Conservation (phyloP, 345 rosid species). For the Arabis hirsuta region DNA sequence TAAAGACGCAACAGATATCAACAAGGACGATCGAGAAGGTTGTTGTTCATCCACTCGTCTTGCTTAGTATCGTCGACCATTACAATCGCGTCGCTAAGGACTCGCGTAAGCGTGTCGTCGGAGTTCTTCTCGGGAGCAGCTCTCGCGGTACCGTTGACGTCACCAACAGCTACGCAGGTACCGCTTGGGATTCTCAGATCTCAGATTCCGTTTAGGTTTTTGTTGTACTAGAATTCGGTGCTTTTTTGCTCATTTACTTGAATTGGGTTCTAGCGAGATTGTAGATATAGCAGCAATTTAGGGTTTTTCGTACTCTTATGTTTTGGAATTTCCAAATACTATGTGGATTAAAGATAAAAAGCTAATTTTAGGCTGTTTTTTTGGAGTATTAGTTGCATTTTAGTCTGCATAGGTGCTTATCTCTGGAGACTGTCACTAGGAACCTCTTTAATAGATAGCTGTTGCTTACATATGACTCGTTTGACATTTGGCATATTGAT, state of each 20-base stretch:
- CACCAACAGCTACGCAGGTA: slow-evolving; percentile 94
- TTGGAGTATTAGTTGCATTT: slow-evolving; percentile 14
- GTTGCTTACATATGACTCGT: slow-evolving; percentile 20
- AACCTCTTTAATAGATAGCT: background rate
- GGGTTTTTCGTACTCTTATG: background rate
- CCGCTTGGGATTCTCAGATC: slow-evolving; percentile 23
- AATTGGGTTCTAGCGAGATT: slow-evolving; percentile 8
- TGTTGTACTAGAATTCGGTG: background rate
- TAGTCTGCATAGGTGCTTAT: background rate
- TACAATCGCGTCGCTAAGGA: slow-evolving; percentile 93
- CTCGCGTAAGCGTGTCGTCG: slow-evolving; percentile 84
- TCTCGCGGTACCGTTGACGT: slow-evolving; percentile 88
- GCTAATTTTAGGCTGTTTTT: background rate
- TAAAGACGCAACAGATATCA: slow-evolving; percentile 85
- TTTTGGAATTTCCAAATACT: background rate
- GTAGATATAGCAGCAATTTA: slow-evolving; percentile 7
- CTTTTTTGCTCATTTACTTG: background rate
- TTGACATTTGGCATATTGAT: slow-evolving; percentile 5
- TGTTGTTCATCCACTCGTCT: slow-evolving; percentile 91
- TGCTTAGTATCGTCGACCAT: slow-evolving; percentile 95
- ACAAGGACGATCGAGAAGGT: slow-evolving; percentile 89
- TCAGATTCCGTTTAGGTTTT: slow-evolving; percentile 21
- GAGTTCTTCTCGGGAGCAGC: slow-evolving; percentile 75
- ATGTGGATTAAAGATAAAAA: background rate
- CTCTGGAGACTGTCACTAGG: background rate